phyloP scores from a whole-genome alignment of 495 filamentous ascomycete genomes.

The Talaromyces proteolyticus region DNA sequence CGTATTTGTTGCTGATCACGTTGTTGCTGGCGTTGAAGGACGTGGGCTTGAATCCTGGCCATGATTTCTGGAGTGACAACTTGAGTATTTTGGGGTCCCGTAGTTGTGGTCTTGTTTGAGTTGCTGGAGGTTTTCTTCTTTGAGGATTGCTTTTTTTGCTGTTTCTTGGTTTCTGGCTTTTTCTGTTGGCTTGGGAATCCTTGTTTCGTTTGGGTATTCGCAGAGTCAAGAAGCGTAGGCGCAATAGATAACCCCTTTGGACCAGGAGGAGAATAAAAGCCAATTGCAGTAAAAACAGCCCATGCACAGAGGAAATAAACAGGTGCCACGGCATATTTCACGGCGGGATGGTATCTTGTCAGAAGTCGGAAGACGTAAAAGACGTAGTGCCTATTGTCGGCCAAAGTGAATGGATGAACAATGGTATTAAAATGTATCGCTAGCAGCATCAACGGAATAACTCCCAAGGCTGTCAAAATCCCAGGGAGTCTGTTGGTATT shows the following conservation, averaged over 20 bases:
- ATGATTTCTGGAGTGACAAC: slow-evolving; percentile 22
- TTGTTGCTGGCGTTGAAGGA: slow-evolving; percentile 27
- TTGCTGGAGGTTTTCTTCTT: slow-evolving; percentile 16
- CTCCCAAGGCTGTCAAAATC: slow-evolving; percentile 23
- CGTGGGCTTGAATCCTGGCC: slow-evolving; percentile 25
- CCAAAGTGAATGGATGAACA: slow-evolving; percentile 91
- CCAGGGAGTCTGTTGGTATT: slow-evolving; percentile 33
- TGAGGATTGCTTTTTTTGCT: slow-evolving; percentile 18
- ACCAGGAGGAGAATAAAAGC: slow-evolving; percentile 21
- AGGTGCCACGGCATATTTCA: slow-evolving; percentile 63
- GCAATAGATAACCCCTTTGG: slow-evolving; percentile 3
- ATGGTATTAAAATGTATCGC: slow-evolving; percentile 81
- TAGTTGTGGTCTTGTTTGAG: slow-evolving; percentile 6
- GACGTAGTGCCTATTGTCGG: slow-evolving; percentile 94
- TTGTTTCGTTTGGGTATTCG: slow-evolving; percentile 5
- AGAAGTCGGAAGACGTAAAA: slow-evolving; percentile 94
- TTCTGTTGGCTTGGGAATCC: slow-evolving; percentile 9
- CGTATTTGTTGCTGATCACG: slow-evolving; percentile 26
- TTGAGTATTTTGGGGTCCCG: slow-evolving; percentile 3
- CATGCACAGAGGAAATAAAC: slow-evolving; percentile 58
- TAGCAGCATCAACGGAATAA: slow-evolving; percentile 41
- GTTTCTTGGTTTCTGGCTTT: slow-evolving; percentile 19
- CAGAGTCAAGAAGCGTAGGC: background rate
- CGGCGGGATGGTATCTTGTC: slow-evolving; percentile 52
- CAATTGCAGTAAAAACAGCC: slow-evolving; percentile 52